phyloP scores from a whole-genome alignment of 805 yeast genomes.

The Candida loeiensis region DNA sequence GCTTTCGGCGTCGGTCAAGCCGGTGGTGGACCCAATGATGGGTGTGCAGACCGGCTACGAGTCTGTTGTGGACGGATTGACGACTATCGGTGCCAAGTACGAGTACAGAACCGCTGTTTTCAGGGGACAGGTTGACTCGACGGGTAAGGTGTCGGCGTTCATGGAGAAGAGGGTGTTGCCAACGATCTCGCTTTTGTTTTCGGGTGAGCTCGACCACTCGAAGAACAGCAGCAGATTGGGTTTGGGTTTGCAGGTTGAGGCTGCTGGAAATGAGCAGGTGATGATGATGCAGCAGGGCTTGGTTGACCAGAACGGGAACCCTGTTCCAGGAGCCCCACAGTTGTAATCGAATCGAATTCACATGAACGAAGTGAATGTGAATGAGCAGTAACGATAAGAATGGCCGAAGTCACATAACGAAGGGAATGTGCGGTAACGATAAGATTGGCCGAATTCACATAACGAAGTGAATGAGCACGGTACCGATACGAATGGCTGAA shows the following conservation, averaged over 20 bases:
- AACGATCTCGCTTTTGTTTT: conserved; percentile 80
- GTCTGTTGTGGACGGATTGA: conserved; percentile 83
- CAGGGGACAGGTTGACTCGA: conserved; percentile 90
- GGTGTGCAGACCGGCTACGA: conserved; percentile 79
- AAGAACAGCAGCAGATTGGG: conserved; percentile 74
- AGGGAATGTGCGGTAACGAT: no score
- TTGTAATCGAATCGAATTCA: no score
- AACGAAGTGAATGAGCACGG: no score
- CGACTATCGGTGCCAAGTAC: conserved; percentile 94
- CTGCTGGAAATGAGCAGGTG: conserved; percentile 90
- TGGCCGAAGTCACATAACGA: no score
- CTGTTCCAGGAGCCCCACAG: conserved; percentile 76
- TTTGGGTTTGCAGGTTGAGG: conserved; percentile 91
- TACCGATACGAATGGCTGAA: no score
- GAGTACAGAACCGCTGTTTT: conserved; percentile 95
- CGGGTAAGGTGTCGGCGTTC: conserved; percentile 87
- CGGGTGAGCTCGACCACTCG: conserved; percentile 89
- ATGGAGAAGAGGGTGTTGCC: conserved; percentile 93
- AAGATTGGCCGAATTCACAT: no score
- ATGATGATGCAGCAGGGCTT: conserved; percentile 88
- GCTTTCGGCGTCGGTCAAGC: conserved; percentile 70
- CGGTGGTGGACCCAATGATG: conserved; percentile 70
- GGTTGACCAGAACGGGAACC: conserved; percentile 80
- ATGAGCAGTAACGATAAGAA: no score
- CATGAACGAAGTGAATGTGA: no score